Base-by-base conservation (phyloP, 306 rosid species). In the Spatholobus suberectus region DNA sequence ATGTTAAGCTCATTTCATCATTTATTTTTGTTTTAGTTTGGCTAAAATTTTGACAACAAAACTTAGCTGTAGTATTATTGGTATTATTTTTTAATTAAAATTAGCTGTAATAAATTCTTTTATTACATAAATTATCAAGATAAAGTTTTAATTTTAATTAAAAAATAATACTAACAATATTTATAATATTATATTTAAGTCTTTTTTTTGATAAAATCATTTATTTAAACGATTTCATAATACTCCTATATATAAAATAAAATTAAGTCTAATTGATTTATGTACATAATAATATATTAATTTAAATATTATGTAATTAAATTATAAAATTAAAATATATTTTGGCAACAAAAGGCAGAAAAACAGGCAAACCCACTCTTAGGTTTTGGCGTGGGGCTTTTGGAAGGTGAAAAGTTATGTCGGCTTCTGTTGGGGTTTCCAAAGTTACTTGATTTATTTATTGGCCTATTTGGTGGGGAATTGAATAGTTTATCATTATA, bases 331-430 rank as follows among this genome's bases (percentile, higher is more conserved):
- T 2, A 41, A 41, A 41, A 41, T 43, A 49, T 49, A 49, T 1
- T 37, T 17, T 6, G 76, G 61, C 75, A 72, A 38, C 82, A 57
- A 3, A 72, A 77, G 29, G 79, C 84, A 37, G 76, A 58, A 81
- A 87, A 77, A 38, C 6, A 17, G 81, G 86, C 13, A 47, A 76
- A 49, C 20, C 0, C 58, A 77, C 17, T 29, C 29, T 51, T 41
- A 20, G 61, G 24, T 32, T 69, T 35, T 35, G 41, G 58, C 58
- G 10, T 52, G 17, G 80, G 61, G 58, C 1, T 73, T 70, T 72
- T 46, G 70, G 77, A 72, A 75, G 80, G 1, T 55, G 86, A 18
- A 69, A 84, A 74, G 80, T 87, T 69, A 27, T 75, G 89, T 86
- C 79, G 51, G 72, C 18, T 78, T 74, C 51, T 29, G 29, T 35